phyloP scores from a whole-genome alignment of 2,329 filamentous ascomycete genomes.

The Verticillium nubilum region DNA sequence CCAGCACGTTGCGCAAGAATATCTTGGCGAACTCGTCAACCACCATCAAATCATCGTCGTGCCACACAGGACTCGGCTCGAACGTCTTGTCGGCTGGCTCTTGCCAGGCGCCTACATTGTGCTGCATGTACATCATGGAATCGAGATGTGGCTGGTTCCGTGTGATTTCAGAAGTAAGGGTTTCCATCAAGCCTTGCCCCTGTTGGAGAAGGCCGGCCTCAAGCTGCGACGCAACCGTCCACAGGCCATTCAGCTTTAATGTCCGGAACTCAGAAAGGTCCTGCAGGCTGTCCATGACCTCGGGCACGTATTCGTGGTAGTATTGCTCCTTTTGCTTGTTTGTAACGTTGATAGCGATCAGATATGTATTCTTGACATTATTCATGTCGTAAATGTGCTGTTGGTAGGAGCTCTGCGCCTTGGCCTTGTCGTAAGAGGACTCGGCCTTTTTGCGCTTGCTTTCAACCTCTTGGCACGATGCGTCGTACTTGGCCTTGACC shows the following conservation, averaged over 20 bases:
- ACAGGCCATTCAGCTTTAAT: conserved; percentile 75
- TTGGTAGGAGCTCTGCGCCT: conserved; percentile 86
- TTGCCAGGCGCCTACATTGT: conserved; percentile 78
- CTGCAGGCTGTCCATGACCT: conserved; percentile 88
- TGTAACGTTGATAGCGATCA: conserved; percentile 92
- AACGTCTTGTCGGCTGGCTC: conserved; percentile 83
- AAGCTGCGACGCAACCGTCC: conserved; percentile 73
- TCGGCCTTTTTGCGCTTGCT: conserved; percentile 92
- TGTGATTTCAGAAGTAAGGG: conserved; percentile 73
- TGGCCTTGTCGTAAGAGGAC: conserved; percentile 87
- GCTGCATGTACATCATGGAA: conserved; percentile 95
- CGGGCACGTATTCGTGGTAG: conserved; percentile 94
- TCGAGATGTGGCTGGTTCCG: conserved; percentile 86
- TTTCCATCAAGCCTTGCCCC: conserved; percentile 66
- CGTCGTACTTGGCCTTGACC: conserved; percentile 88
- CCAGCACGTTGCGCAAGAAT: conserved; percentile 84
- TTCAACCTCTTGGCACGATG: conserved; percentile 90
- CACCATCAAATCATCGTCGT: conserved; percentile 84
- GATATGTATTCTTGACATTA: conserved; percentile 96
- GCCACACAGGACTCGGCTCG: conserved; percentile 94
- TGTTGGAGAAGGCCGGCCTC: conserved; percentile 74
- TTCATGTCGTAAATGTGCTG: conserved; percentile 94
- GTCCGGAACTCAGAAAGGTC: conserved; percentile 89
- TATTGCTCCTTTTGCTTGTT: conserved; percentile 98
- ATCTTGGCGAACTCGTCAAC: conserved; percentile 83